phyloP scores from a whole-genome alignment of 148 eudicot genomes.

The Salicornia ramosissima region DNA sequence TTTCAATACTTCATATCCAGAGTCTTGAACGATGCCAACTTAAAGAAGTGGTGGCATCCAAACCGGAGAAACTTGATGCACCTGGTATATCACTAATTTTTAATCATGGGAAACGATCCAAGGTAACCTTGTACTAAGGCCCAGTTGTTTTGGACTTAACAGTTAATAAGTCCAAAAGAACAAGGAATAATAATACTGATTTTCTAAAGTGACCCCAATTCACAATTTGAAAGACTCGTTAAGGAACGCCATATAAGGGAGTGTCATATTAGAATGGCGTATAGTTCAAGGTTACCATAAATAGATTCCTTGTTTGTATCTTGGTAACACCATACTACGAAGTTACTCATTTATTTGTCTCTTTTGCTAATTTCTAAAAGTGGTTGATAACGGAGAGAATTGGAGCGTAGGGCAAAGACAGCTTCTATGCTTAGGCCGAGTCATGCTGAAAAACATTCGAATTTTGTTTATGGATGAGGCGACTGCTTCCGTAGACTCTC shows the following conservation, averaged over 20 bases:
- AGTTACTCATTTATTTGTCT: not conserved
- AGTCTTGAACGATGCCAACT: slow-evolving; percentile 95
- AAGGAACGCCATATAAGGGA: not conserved
- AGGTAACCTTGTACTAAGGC: not conserved
- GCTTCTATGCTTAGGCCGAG: slow-evolving; percentile 86
- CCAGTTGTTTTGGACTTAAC: no score
- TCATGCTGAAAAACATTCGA: slow-evolving; percentile 77
- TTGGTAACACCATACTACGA: not conserved
- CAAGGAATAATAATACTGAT: not conserved
- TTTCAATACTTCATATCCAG: slow-evolving; percentile 28
- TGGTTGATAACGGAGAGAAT: slow-evolving; percentile 80
- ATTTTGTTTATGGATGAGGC: slow-evolving; percentile 96
- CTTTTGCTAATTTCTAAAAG: slow-evolving; percentile 23
- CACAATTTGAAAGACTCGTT: not conserved
- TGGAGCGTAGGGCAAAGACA: slow-evolving; percentile 99
- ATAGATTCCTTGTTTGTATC: not conserved
- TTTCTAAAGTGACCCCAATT: not conserved
- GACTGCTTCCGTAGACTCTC: slow-evolving; percentile 96
- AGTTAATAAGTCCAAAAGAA: no score
- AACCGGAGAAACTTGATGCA: slow-evolving; percentile 84
- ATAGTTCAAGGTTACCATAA: not conserved
- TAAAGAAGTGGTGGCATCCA: slow-evolving; percentile 77
- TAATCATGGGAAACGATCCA: not conserved
- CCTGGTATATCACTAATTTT: slow-evolving; percentile 36
- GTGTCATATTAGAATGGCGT: not conserved